Conservation (phyloP, 2,329 filamentous ascomycete genomes). For the Calonectria pteridis region DNA sequence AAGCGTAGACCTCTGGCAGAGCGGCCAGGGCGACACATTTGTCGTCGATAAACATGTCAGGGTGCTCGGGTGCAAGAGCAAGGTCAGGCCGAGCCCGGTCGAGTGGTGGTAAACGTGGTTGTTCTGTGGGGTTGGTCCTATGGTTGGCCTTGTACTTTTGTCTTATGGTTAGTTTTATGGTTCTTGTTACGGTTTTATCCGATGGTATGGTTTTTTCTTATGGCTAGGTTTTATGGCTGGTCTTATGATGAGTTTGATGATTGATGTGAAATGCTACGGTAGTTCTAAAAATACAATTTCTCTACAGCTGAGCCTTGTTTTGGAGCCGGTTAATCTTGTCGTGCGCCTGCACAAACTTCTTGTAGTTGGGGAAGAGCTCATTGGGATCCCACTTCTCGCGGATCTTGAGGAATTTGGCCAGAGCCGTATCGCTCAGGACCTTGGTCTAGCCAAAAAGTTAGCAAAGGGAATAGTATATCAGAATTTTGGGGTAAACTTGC, state of each 20-base stretch:
- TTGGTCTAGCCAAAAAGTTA: constrained; percentile 4
- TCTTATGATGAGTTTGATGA: too few relatives aligned
- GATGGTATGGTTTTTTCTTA: too few relatives aligned
- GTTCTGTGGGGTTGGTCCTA: neutral
- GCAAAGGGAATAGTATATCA: neutral
- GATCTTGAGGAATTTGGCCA: constrained; percentile 26
- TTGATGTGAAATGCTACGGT: too few relatives aligned
- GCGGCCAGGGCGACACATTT: neutral
- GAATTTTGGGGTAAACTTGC: neutral
- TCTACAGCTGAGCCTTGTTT: constrained; percentile 18
- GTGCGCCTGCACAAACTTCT: constrained; percentile 20
- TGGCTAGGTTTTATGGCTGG: too few relatives aligned
- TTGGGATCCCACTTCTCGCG: constrained; percentile 31
- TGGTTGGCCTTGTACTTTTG: too few relatives aligned
- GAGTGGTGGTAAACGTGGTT: neutral
- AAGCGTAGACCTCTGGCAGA: neutral
- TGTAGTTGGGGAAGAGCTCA: constrained; percentile 30
- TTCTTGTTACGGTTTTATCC: too few relatives aligned
- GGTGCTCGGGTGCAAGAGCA: neutral
- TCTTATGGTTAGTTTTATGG: too few relatives aligned
- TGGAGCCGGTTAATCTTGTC: constrained; percentile 25
- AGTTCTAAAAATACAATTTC: neutral
- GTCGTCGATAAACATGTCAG: neutral
- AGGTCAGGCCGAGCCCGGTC: neutral
- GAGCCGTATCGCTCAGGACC: constrained; percentile 20